Percentiles rank a stretch among this genome's conserved stretches.
phyloP scores from a whole-genome alignment of 2,329 filamentous ascomycete genomes.

The Aspergillus sp. region DNA sequence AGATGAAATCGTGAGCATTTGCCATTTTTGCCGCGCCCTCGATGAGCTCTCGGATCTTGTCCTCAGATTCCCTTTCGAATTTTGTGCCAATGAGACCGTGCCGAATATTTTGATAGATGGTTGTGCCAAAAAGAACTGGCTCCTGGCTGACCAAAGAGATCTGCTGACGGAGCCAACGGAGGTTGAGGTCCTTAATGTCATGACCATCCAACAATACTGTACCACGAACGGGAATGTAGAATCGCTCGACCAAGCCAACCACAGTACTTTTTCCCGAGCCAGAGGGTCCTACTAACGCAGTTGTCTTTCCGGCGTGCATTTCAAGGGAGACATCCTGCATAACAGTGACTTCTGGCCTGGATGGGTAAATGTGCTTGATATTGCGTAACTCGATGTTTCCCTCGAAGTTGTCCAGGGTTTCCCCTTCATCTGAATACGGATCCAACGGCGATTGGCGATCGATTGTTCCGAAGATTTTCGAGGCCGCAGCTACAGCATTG shows the following conservation, averaged over 20 bases:
- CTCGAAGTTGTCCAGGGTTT: conserved; percentile 68
- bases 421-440: conserved; percentile 68
- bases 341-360: conserved; percentile 82
- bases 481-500: conserved; percentile 76
- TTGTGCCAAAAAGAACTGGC: conserved; percentile 83
- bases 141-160: conserved; percentile 93
- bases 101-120: conserved; percentile 86
- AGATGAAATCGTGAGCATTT: conserved; percentile 92
- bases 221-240: conserved; percentile 86
- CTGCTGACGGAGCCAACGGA: conserved; percentile 88
- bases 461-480: conserved; percentile 92
- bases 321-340: conserved; percentile 79
- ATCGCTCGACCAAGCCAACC: conserved; percentile 87
- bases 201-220: conserved; percentile 77
- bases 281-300: conserved; percentile 89
- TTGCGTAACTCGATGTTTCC: conserved; percentile 79
- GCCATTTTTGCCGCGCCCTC: conserved; percentile 82
- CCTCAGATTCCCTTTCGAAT: conserved; percentile 66
- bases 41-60: conserved; percentile 69
- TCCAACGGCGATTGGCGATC: conserved; percentile 85
- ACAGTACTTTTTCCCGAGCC: conserved; percentile 95
- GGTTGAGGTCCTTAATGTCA: conserved; percentile 77
- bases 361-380: conserved; percentile 92
- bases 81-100: conserved; percentile 85
- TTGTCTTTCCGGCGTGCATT: conserved; percentile 87